These are phyloP conservation scores for Angomonas ambiguus DNA, from an alignment of 208 protist genomes.

Conservation along the genomic window DNA sequence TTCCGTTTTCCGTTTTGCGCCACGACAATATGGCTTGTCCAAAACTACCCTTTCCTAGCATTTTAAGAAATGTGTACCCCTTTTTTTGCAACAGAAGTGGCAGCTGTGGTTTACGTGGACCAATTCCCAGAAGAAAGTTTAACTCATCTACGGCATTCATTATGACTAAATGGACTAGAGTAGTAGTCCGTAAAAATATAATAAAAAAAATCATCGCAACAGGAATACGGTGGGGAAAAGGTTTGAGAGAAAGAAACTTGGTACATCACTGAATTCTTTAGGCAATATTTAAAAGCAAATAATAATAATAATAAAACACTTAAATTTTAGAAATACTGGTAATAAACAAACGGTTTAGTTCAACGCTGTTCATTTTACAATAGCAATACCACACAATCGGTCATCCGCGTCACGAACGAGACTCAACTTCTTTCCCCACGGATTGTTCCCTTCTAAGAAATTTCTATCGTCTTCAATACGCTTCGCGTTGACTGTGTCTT, in stretches of 20 bases:
- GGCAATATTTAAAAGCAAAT: background rate
- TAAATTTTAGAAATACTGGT: background rate
- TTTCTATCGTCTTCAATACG: background rate
- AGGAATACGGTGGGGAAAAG: background rate
- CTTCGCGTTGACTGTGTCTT: background rate
- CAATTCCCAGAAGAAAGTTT: constrained; percentile 82
- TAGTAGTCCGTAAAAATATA: no score
- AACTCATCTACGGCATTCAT: constrained; percentile 88
- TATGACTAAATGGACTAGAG: no score
- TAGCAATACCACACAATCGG: background rate
- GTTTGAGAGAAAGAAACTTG: background rate
- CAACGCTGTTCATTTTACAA: background rate
- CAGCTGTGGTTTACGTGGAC: constrained; percentile 56
- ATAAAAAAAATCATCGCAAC: no score
- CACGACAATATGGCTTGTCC: constrained; percentile 74
- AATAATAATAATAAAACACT: background rate
- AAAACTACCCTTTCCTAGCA: constrained; percentile 86
- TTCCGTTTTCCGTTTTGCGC: constrained; percentile 12
- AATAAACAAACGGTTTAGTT: no score
- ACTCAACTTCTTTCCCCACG: background rate
- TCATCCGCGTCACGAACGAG: background rate
- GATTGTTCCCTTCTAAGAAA: background rate
- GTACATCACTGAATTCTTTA: background rate
- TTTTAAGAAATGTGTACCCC: constrained; percentile 55
- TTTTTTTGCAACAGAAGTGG: constrained; percentile 66